Percentiles rank a stretch among this genome's conserved stretches.
Evolutionary conservation across 192 early-diverging fungal genomes (phyloP).

Genomic region (Pilaira anomala): DNA sequence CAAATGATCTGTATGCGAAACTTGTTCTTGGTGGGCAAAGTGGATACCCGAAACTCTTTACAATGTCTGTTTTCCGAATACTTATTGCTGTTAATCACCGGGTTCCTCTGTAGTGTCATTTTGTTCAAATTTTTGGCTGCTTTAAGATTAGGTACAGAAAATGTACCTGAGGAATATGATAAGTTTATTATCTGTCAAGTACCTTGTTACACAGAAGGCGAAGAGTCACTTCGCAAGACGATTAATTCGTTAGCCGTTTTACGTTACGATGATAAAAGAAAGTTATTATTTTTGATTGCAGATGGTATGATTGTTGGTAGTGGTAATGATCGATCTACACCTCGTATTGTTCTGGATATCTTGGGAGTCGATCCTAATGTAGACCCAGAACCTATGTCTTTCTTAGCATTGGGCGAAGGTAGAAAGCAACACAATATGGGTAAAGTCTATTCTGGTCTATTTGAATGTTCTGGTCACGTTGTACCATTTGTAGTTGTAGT

Average conservation of each 20-base stretch:
- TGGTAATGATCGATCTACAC: constrained; percentile 81
- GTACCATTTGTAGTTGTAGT: constrained; percentile 80
- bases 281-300: constrained; percentile 70
- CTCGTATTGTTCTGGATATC: constrained; percentile 78
- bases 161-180: constrained; percentile 50
- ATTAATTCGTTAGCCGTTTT: constrained; percentile 68
- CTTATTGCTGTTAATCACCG: constrained; percentile 76
- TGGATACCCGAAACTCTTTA: constrained; percentile 79
- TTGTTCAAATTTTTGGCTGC: constrained; percentile 96
- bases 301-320: constrained; percentile 82
- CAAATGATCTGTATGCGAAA: constrained; percentile 78
- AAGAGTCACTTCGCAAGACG: constrained; percentile 70
- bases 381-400: constrained; percentile 62
- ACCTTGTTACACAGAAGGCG: constrained; percentile 83
- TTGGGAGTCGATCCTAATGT: constrained; percentile 53
- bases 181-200: constrained; percentile 78
- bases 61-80: constrained; percentile 83
- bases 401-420: constrained; percentile 74
- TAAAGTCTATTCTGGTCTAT: constrained; percentile 80
- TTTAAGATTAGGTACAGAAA: constrained; percentile 68
- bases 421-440: constrained; percentile 75
- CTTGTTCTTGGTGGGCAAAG: constrained; percentile 83
- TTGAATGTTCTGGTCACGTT: constrained; percentile 68
- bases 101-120: constrained; percentile 80
- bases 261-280: constrained; percentile 83